Evolutionary conservation across 345 rosid genomes (phyloP).

Genomic region (Lumnitzera racemosa): DNA sequence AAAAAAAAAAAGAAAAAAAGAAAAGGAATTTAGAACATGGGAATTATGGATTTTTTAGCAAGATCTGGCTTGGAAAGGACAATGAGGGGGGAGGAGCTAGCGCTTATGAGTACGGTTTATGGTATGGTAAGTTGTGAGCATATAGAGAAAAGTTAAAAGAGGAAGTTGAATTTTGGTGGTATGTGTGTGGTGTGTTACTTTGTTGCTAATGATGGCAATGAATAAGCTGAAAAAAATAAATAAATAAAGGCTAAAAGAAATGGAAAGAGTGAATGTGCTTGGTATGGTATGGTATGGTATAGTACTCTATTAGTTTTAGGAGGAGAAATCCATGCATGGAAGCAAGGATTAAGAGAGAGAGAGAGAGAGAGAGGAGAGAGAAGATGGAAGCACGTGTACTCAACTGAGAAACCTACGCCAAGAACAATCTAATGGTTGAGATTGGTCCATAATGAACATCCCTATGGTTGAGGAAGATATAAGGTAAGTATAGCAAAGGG

Average conservation of each 20-base stretch:
- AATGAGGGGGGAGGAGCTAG: too few relatives aligned
- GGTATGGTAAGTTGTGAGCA: too few relatives aligned
- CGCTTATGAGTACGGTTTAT: too few relatives aligned
- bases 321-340: constrained; percentile 69
- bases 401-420: constrained; percentile 32
- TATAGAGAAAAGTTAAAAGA: constrained; percentile 3
- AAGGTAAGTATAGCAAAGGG: too few relatives aligned
- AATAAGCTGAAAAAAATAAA: constrained; percentile 14
- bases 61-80: too few relatives aligned
- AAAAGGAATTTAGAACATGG: not conserved
- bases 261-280: not conserved
- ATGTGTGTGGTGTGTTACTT: constrained; percentile 12
- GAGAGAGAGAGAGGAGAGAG: not conserved
- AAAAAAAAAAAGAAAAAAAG: not conserved
- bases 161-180: constrained; percentile 7
- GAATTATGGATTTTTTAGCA: too few relatives aligned
- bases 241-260: not conserved
- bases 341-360: constrained; percentile 34
- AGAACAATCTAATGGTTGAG: constrained; percentile 23
- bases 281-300: too few relatives aligned
- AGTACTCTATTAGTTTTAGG: constrained; percentile 8
- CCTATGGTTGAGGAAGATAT: constrained; percentile 12
- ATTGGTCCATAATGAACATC: constrained; percentile 16
- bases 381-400: constrained; percentile 42
- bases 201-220: constrained; percentile 28